Percentiles rank a stretch among this genome's conserved stretches.
Conservation (phyloP, 78 protist genomes). For the Mastigamoeba balamuthi region DNA sequence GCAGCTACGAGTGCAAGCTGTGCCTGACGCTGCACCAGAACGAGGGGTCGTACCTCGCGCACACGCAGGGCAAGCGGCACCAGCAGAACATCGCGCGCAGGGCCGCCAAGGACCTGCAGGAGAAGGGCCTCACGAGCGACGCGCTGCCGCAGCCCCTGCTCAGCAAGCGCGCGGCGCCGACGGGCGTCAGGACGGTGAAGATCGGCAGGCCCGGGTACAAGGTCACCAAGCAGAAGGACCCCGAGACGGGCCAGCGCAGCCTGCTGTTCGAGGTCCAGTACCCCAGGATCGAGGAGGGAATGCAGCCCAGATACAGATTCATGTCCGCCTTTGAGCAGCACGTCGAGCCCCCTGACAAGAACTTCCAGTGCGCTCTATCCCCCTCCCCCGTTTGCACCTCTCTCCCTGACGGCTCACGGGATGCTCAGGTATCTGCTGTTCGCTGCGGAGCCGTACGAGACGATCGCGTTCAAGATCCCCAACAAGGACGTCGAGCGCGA, state of each 20-base stretch:
- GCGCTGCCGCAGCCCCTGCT: neutral
- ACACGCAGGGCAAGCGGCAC: slow-evolving; percentile 87
- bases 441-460: slow-evolving; percentile 98
- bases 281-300: slow-evolving; percentile 87
- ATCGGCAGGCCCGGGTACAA: slow-evolving; percentile 92
- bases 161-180: neutral
- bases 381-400: too few species aligned
- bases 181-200: slow-evolving; percentile 52
- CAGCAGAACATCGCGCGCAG: slow-evolving; percentile 81
- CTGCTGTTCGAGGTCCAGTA: slow-evolving; percentile 79
- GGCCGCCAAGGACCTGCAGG: slow-evolving; percentile 30
- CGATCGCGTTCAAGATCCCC: slow-evolving; percentile 93
- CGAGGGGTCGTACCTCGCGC: slow-evolving; percentile 91
- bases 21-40: slow-evolving; percentile 95
- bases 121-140: too few species aligned
- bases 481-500: slow-evolving; percentile 8
- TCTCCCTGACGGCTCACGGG: too few species aligned
- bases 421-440: slow-evolving; percentile 68
- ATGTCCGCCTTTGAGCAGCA: slow-evolving; percentile 96
- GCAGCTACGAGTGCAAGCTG: slow-evolving; percentile 93
- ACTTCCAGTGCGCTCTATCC: slow-evolving; percentile 34
- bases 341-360: slow-evolving; percentile 62
- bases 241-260: slow-evolving; percentile 25
- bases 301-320: slow-evolving; percentile 88
- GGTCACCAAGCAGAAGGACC: slow-evolving; percentile 47